A percentile compares a stretch with the other conserved stretches of the same genome.
phyloP scores from a whole-genome alignment of 2,329 filamentous ascomycete species.

The Neofusicoccum ribis region DNA sequence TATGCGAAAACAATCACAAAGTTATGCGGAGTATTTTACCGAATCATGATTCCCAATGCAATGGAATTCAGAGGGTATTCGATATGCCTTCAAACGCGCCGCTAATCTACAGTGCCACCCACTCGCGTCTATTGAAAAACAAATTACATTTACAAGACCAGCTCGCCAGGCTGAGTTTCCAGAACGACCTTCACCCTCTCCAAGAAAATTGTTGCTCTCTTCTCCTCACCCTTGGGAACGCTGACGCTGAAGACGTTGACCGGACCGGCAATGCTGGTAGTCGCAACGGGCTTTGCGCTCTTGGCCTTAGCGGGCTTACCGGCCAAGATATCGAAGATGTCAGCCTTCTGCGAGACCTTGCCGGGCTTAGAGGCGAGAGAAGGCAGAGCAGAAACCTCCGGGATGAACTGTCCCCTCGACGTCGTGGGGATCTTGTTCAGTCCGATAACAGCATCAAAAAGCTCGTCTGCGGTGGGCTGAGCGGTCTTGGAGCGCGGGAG shows the following conservation, averaged over 20 bases:
- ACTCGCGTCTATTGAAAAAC: conserved; percentile 1
- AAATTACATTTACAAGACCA: conserved; percentile 34
- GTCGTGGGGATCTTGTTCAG: conserved; percentile 56
- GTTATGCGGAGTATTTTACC: too few relatives aligned
- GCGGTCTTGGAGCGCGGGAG: conserved; percentile 68
- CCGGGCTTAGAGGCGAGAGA: conserved; percentile 29
- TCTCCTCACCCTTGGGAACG: conserved; percentile 78
- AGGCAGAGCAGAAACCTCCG: conserved; percentile 60
- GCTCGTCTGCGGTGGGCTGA: conserved; percentile 72
- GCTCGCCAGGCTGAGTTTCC: conserved; percentile 40
- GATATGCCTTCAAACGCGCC: conserved; percentile 9
- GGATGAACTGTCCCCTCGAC: conserved; percentile 66
- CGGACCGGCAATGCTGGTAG: conserved; percentile 45
- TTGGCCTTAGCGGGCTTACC: conserved; percentile 44
- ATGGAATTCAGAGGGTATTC: conserved; percentile 13
- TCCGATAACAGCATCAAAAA: conserved; percentile 88
- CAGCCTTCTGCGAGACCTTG: conserved; percentile 54
- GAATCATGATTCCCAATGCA: too few relatives aligned
- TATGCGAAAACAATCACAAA: too few relatives aligned
- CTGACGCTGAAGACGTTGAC: conserved; percentile 79
- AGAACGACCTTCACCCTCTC: conserved; percentile 82
- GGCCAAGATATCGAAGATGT: conserved; percentile 79
- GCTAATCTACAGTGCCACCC: conserved; percentile 9
- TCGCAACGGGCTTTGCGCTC: conserved; percentile 31
- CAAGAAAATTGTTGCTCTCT: conserved; percentile 77